These are phyloP conservation scores for Lichenothelia convexa DNA, from an alignment of 495 filamentous ascomycete species.

Conservation along the genomic window DNA sequence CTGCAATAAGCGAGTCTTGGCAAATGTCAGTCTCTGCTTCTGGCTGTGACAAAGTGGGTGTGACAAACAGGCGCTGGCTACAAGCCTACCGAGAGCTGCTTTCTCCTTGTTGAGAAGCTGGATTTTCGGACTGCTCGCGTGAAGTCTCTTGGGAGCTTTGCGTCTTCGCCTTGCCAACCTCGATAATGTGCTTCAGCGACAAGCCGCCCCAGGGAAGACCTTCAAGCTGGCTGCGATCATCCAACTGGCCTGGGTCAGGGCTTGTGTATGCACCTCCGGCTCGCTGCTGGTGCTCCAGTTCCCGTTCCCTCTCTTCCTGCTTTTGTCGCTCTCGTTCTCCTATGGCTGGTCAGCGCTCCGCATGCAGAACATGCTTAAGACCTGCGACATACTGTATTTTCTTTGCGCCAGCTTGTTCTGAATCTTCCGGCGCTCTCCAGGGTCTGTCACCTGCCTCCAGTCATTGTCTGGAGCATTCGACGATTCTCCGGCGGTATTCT, in stretches of 20 bases:
- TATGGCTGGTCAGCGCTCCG: slow-evolving; percentile 4
- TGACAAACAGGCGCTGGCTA: no score
- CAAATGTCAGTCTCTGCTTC: no score
- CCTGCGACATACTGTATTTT: slow-evolving; percentile 19
- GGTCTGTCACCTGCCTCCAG: slow-evolving; percentile 20
- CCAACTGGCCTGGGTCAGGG: slow-evolving; percentile 32
- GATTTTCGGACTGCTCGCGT: slow-evolving; percentile 15
- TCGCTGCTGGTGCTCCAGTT: slow-evolving; percentile 34
- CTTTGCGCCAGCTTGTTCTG: slow-evolving; percentile 25
- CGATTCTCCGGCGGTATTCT: not conserved
- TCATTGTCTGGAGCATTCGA: slow-evolving; percentile 9
- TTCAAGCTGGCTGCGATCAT: slow-evolving; percentile 29
- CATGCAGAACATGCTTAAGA: not conserved
- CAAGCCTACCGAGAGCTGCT: no score
- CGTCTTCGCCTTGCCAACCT: slow-evolving; percentile 30
- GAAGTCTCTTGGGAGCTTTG: slow-evolving; percentile 14
- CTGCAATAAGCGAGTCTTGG: no score
- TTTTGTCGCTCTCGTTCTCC: slow-evolving; percentile 42
- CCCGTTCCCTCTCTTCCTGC: slow-evolving; percentile 37
- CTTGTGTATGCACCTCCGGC: slow-evolving; percentile 37
- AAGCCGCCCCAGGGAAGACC: slow-evolving; percentile 48
- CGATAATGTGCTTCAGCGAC: slow-evolving; percentile 34
- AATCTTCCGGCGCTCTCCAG: slow-evolving; percentile 20
- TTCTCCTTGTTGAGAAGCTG: no score
- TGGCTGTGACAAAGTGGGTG: no score